A percentile compares a stretch with the other conserved stretches of the same genome.
Conservation (phyloP, 768 basidiomycete genomes). For the Chalciporus chontae region DNA sequence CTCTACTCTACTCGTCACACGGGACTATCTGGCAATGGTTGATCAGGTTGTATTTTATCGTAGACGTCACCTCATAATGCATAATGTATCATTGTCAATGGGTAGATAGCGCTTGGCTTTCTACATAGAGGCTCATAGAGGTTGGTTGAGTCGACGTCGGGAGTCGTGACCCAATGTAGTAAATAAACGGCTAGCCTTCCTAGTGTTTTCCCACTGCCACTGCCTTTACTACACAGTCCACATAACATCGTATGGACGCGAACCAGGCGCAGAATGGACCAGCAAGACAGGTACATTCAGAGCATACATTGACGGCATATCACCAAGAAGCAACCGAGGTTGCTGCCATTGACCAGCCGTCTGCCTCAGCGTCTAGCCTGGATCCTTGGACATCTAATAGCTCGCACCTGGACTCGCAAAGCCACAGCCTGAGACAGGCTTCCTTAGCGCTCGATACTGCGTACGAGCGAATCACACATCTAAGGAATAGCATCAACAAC, state of each 20-base stretch:
- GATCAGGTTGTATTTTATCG: constrained; percentile 12
- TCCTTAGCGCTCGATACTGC: constrained; percentile 52
- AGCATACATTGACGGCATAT: constrained; percentile 11
- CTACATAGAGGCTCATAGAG: no score
- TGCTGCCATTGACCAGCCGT: constrained; percentile 4
- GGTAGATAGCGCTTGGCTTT: no score
- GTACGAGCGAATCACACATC: constrained; percentile 51
- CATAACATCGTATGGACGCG: constrained; percentile 21
- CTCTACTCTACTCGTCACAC: background rate
- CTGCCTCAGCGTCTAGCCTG: constrained; percentile 7
- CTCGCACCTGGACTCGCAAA: constrained; percentile 17
- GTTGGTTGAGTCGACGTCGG: no score
- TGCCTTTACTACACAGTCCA: constrained; percentile 1
- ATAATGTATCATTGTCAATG: constrained; percentile 8
- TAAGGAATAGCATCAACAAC: constrained; percentile 48
- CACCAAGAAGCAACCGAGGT: constrained; percentile 12
- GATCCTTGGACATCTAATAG: constrained; percentile 10
- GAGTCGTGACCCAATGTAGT: no score
- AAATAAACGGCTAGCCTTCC: no score
- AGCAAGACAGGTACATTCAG: constrained; percentile 12
- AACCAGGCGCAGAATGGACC: constrained; percentile 2
- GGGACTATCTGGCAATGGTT: constrained; percentile 10
- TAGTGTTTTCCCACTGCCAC: no score
- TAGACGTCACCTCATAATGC: constrained; percentile 2
- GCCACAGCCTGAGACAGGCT: constrained; percentile 46